Evolutionary conservation across 306 rosid species (phyloP).

Genomic region (Betula pendula): DNA sequence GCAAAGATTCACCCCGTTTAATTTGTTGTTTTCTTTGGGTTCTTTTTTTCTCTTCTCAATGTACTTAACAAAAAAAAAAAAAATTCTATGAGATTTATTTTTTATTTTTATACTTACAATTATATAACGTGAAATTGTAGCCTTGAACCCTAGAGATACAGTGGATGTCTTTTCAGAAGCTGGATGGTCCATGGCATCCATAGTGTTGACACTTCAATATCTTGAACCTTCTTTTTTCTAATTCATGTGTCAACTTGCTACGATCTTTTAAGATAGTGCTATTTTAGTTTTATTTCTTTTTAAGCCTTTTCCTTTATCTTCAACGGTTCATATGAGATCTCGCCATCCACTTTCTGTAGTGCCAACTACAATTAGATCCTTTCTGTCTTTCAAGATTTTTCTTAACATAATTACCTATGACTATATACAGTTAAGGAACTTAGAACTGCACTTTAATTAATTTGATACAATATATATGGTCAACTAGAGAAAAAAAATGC

Average conservation of each 20-base stretch:
- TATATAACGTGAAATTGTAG: too few species aligned
- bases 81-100: not conserved
- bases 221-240: not conserved
- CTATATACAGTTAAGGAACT: not conserved
- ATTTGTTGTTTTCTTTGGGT: too few species aligned
- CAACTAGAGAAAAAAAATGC: too few species aligned
- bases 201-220: conserved; percentile 29
- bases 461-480: too few species aligned
- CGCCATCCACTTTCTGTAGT: conserved; percentile 29
- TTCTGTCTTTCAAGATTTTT: conserved; percentile 23
- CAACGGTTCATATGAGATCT: conserved; percentile 36
- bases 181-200: conserved; percentile 23
- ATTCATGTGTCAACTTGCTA: conserved; percentile 5
- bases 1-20: too few species aligned
- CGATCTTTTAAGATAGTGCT: conserved; percentile 7
- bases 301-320: conserved; percentile 29
- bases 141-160: conserved; percentile 4
- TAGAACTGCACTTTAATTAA: too few species aligned
- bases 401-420: conserved; percentile 1
- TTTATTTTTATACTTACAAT: not conserved
- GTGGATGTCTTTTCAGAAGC: conserved; percentile 29
- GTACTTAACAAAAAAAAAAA: too few species aligned
- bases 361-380: conserved; percentile 24
- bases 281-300: conserved; percentile 33
- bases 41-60: too few species aligned